Evolutionary conservation across 176 grass and related monocot species (phyloP), one percentile per base, ranked within the genome.

Genomic region (Coix lacrymajobi): DNA sequence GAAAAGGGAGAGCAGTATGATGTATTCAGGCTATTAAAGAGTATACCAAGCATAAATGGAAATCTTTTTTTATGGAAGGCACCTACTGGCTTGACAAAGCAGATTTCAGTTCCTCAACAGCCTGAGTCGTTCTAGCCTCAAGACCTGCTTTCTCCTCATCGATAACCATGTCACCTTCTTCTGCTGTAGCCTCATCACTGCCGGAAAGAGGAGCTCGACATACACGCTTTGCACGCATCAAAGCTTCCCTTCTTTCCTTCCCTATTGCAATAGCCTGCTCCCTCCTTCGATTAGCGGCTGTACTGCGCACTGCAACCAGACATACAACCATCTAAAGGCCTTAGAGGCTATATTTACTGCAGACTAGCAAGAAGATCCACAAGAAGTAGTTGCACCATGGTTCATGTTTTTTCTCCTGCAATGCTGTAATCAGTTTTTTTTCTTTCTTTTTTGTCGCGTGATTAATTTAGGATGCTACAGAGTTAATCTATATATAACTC

Each of bases 221-320:
- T 33, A 99, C 84, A 73, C 96, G 92, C 81, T 99, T 99, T 67
- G 96, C 83, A 61, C 96, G 91, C 80, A 99, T 96, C 69, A 99
- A 90, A n/a, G 93, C 87, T 79, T 99, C 93, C 54, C 96, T 91
- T 89, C 89, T 96, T 90, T 99, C 96, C 83, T 95, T 99, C 64
- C 93, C 91, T 38, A 99, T 81, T 58, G 91, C 83, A 77, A 96
- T 40, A 73, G 91, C 96, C 25, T 96, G 89, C 63, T 99, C 87
- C 58, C 93, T 61, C 80, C 96, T 88, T 79, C 85, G 83, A 68
- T 87, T 89, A 65, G 87, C 87, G 56, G 93, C 67, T 52, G 72
- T 76, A 64, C 38, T 92, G 78, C 73, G 91, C 57, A 96, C 93
- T 99, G 85, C 36, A 84, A 87, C 24, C 80, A 85, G n/a, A 81